phyloP scores from a whole-genome alignment of 2,329 filamentous ascomycete genomes.

The Huntiella bhutanensis region DNA sequence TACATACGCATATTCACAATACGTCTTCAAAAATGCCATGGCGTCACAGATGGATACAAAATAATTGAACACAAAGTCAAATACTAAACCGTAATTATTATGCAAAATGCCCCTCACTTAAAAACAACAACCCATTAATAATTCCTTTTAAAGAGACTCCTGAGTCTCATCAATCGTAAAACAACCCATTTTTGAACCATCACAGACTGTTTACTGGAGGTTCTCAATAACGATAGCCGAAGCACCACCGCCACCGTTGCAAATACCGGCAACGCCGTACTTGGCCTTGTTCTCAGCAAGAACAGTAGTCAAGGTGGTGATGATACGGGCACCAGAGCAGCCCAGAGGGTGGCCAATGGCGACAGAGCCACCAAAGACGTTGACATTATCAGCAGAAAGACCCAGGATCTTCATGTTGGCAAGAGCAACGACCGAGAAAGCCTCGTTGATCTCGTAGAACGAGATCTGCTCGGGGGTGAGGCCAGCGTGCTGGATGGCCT shows the following conservation, averaged over 20 bases:
- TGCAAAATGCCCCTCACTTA: too few species aligned
- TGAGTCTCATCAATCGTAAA: too few species aligned
- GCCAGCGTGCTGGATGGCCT: conserved; percentile 88
- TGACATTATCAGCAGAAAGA: conserved; percentile 69
- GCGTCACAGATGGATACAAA: too few species aligned
- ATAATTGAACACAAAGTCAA: too few species aligned
- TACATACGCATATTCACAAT: too few species aligned
- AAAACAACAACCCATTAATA: too few species aligned
- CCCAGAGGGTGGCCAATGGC: conserved; percentile 91
- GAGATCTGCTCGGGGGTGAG: conserved; percentile 62
- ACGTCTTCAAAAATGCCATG: too few species aligned
- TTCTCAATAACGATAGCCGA: conserved; percentile 83
- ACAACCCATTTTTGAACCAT: too few species aligned
- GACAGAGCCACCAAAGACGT: conserved; percentile 85
- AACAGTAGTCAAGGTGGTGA: conserved; percentile 76
- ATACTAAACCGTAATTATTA: too few species aligned
- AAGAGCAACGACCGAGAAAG: conserved; percentile 88
- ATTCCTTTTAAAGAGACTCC: too few species aligned
- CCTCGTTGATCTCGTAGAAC: conserved; percentile 98
- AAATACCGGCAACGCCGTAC: conserved; percentile 86
- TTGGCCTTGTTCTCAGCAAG: conserved; percentile 81
- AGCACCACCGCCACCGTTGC: conserved; percentile 92
- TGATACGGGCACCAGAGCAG: conserved; percentile 81
- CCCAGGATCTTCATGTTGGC: conserved; percentile 88
- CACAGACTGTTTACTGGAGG: conserved; percentile 27